Conservation (phyloP, 2,329 filamentous ascomycete species). For the Microdochium paspali region DNA sequence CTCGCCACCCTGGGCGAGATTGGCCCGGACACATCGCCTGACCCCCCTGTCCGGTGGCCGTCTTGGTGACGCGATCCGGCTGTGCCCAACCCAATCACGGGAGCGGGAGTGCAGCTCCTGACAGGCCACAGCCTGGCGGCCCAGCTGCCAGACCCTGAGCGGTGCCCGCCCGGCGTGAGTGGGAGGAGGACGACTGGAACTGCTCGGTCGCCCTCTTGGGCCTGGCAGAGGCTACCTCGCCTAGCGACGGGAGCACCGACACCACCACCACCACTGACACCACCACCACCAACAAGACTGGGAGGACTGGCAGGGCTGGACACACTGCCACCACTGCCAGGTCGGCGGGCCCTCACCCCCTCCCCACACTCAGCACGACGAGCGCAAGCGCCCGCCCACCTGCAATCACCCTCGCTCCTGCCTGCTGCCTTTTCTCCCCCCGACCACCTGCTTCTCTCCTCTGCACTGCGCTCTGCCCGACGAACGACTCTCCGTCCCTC, state of each 20-base stretch:
- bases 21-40: not conserved
- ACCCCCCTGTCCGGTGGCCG: not conserved
- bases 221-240: not conserved
- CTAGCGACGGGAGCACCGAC: no score
- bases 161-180: not conserved
- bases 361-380: slow-evolving; percentile 6
- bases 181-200: not conserved
- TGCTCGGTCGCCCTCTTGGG: slow-evolving; percentile 1
- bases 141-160: not conserved
- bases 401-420: slow-evolving; percentile 9
- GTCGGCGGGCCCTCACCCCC: not conserved
- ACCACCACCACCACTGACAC: not conserved
- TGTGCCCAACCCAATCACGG: not conserved
- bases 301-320: no score
- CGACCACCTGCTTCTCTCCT: slow-evolving; percentile 14
- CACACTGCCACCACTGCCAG: not conserved
- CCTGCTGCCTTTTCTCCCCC: slow-evolving; percentile 16
- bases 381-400: slow-evolving; percentile 9
- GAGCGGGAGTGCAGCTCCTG: not conserved
- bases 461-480: slow-evolving; percentile 8
- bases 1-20: not conserved
- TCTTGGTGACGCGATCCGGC: not conserved
- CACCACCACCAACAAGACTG: no score
- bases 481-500: slow-evolving; percentile 5
- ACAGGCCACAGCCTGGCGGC: not conserved